Conservation (phyloP, 2,329 filamentous ascomycete species). For the Exophiala sp. region DNA sequence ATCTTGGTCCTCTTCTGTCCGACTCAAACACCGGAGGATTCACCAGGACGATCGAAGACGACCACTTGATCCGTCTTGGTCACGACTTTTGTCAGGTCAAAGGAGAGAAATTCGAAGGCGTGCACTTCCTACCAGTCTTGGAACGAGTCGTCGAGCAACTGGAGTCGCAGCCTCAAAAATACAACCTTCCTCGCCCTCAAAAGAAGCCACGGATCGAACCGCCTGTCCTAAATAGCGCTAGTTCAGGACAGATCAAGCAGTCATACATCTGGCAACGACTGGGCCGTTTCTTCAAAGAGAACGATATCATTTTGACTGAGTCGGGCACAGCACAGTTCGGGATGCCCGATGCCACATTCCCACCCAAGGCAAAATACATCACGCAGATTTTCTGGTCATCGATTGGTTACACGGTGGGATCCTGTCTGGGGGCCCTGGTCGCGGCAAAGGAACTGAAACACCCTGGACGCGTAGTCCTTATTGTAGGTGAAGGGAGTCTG, state of each 20-base stretch:
- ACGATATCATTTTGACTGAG: conserved; percentile 29
- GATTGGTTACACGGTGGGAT: conserved; percentile 30
- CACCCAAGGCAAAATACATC: conserved; percentile 26
- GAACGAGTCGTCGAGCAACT: conserved; percentile 15
- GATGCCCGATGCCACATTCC: conserved; percentile 25
- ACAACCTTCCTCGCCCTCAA: conserved; percentile 14
- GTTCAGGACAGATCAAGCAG: conserved; percentile 16
- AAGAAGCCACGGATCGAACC: conserved; percentile 1
- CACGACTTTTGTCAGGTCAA: conserved; percentile 24
- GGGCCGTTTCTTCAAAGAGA: conserved; percentile 16
- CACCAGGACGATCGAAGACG: conserved; percentile 36
- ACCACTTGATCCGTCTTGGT: conserved; percentile 33
- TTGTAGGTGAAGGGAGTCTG: conserved; percentile 30
- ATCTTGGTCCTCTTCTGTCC: conserved; percentile 44
- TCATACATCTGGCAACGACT: conserved; percentile 22
- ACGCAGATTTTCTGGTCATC: conserved; percentile 29
- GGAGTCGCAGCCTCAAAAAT: conserved; percentile 14
- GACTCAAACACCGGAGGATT: conserved; percentile 42
- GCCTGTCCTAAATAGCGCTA: conserved; percentile 25
- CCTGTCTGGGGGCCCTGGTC: conserved; percentile 26
- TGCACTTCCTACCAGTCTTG: conserved; percentile 30
- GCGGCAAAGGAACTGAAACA: conserved; percentile 26
- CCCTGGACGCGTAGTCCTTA: conserved; percentile 26
- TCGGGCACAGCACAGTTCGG: conserved; percentile 30
- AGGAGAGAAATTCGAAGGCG: conserved; percentile 21